A percentile compares a stretch with the other conserved stretches of the same genome.
These are phyloP conservation scores for Umbilicaria muhlenbergii DNA, from an alignment of 495 filamentous ascomycete species.

Conservation along the genomic window DNA sequence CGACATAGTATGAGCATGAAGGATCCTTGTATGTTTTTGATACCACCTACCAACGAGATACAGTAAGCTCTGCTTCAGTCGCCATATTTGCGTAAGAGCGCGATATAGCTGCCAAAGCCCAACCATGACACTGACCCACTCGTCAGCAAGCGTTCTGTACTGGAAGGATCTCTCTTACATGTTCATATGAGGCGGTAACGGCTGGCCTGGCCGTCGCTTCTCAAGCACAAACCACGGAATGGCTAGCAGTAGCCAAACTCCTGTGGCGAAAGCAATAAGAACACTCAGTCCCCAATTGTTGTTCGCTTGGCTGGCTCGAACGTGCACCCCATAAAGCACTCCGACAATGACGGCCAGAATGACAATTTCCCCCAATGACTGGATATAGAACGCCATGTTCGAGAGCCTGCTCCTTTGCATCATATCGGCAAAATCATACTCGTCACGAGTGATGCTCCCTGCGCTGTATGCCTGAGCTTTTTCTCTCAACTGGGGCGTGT, in stretches of 20 bases:
- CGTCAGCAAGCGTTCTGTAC: constrained; percentile 5
- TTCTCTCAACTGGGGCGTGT: constrained; percentile 34
- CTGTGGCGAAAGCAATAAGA: constrained; percentile 46
- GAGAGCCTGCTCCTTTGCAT: constrained; percentile 44
- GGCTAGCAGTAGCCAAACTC: constrained; percentile 43
- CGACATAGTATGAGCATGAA: neutral
- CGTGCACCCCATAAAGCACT: constrained; percentile 42
- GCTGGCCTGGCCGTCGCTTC: constrained; percentile 42
- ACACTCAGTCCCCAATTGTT: constrained; percentile 54
- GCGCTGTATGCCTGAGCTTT: constrained; percentile 35
- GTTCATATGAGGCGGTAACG: constrained; percentile 24
- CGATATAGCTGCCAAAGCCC: constrained; percentile 42
- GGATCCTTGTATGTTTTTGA: neutral
- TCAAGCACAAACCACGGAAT: constrained; percentile 50
- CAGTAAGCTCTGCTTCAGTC: constrained; percentile 44
- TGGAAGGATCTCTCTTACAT: constrained; percentile 8
- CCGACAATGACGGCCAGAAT: constrained; percentile 48
- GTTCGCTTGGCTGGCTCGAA: constrained; percentile 37
- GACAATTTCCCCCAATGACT: constrained; percentile 41
- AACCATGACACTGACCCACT: constrained; percentile 30
- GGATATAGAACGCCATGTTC: constrained; percentile 47
- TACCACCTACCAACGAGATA: constrained; percentile 37
- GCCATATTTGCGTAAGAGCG: constrained; percentile 42
- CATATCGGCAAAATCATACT: constrained; percentile 45
- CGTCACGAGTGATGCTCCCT: constrained; percentile 36